Evolutionary conservation across 2,329 filamentous ascomycete genomes (phyloP), one percentile per base, ranked within the genome.

Genomic region (Cordyceps cateniannulata): DNA sequence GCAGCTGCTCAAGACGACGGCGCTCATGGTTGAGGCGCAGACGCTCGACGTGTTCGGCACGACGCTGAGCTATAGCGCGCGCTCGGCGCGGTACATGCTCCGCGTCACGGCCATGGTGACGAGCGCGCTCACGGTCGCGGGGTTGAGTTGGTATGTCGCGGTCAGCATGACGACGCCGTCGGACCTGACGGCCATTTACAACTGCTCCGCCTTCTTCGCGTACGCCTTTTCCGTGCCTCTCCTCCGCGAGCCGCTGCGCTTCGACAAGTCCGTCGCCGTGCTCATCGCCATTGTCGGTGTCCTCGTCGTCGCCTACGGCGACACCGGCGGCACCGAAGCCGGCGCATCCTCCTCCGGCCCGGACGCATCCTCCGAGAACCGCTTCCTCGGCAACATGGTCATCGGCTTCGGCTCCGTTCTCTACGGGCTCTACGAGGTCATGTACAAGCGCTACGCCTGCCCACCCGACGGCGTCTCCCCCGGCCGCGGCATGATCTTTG

Each of bases 181-280:
- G 66, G 95, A 99, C 73, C 77, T 99, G 68, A 99, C 95, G 0
- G 95, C 95, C 59, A 99, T 99, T 68, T 99, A 99, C 82, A 99
- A 99, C 77, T 99, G 95, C 80, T 96, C 91, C 58, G 93, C 95
- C 62, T 99, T 99, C 76, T 99, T 99, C 73, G 95, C 95, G 53
- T 99, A 99, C 71, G 93, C 91, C 14, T 99, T 99, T 72, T 96
- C 90, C 50, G 92, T 99, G 49, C 92, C 93, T 1, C 76, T 99
- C 20, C 80, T 99, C 2, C 86, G 90, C 61, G 95, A 99, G 73
- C 91, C 89, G 66, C 76, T 97, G 14, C 86, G 91, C 24, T 76
- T 88, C 42, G 91, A 91, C 76, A 99, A 99, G 78, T 87, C 92
- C 29, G 72, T 96, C 55, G 90, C 93, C 4, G 95, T 99, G 1